phyloP scores from a whole-genome alignment of 306 rosid species.

The Argentina anserina region DNA sequence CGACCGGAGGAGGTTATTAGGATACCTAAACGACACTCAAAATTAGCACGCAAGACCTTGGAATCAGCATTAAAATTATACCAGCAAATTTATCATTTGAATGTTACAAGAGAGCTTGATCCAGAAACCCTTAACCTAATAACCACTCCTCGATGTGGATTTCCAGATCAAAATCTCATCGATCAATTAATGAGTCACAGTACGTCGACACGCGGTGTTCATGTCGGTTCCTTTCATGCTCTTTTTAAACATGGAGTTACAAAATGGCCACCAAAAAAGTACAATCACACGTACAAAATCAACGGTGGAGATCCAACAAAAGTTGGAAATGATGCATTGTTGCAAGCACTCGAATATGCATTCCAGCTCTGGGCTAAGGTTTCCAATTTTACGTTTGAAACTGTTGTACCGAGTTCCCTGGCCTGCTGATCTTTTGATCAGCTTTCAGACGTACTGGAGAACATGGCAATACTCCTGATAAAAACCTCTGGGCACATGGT shows the following conservation, averaged over 20 bases:
- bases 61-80: constrained; percentile 6
- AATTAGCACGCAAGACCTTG: not conserved
- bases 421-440: not conserved
- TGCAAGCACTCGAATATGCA: not conserved
- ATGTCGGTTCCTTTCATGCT: not conserved
- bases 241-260: not conserved
- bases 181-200: not conserved
- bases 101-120: constrained; percentile 21
- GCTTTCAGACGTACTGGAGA: not conserved
- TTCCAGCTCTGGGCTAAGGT: not conserved
- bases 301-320: not conserved
- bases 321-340: not conserved
- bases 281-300: constrained; percentile 1
- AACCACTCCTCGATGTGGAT: constrained; percentile 11
- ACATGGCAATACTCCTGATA: constrained; percentile 1
- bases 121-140: not conserved
- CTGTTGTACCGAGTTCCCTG: not conserved
- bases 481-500: not conserved
- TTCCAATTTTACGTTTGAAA: not conserved
- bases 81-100: not conserved
- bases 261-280: constrained; percentile 15
- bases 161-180: not conserved
- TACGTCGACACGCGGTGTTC: not conserved
- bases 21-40: constrained; percentile 2
- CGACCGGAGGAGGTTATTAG: not conserved